Conservation (phyloP, 1,139 yeast genomes). For the Hemisphaericaspora xylofermentans region DNA sequence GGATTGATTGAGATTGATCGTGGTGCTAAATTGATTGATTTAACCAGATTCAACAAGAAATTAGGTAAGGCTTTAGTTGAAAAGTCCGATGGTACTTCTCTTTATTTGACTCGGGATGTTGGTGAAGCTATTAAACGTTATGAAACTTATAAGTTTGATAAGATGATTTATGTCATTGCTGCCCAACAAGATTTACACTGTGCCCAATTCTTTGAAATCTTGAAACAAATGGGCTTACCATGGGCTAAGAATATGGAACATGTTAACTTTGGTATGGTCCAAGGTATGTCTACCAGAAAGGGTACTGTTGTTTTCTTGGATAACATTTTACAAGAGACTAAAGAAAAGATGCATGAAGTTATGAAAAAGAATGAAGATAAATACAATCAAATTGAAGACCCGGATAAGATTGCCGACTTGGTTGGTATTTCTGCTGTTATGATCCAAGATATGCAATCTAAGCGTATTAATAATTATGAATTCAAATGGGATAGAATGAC, state of each 20-base stretch:
- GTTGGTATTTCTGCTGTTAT: constrained; percentile 97
- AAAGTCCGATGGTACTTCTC: constrained; percentile 93
- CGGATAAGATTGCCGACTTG: constrained; percentile 93
- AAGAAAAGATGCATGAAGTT: constrained; percentile 94
- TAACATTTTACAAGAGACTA: constrained; percentile 89
- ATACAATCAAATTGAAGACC: constrained; percentile 91
- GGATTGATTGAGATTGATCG: constrained; percentile 80
- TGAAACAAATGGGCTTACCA: constrained; percentile 86
- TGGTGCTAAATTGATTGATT: constrained; percentile 89
- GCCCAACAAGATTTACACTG: constrained; percentile 93
- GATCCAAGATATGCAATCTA: constrained; percentile 99
- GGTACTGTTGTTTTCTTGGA: constrained; percentile 98
- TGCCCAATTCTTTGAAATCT: constrained; percentile 92
- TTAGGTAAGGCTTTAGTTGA: constrained; percentile 92
- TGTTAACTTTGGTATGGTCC: constrained; percentile 96
- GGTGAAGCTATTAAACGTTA: constrained; percentile 96
- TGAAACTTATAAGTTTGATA: constrained; percentile 81
- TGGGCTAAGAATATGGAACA: constrained; percentile 85
- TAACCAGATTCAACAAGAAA: constrained; percentile 84
- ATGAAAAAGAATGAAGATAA: constrained; percentile 92
- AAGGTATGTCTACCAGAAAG: constrained; percentile 97
- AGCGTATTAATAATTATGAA: constrained; percentile 93
- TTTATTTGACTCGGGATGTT: constrained; percentile 93
- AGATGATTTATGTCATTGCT: constrained; percentile 95
- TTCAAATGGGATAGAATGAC: constrained; percentile 99